These are phyloP conservation scores for Tilletia setariae DNA, from an alignment of 1,284 basidiomycete genomes.

Conservation along the genomic window DNA sequence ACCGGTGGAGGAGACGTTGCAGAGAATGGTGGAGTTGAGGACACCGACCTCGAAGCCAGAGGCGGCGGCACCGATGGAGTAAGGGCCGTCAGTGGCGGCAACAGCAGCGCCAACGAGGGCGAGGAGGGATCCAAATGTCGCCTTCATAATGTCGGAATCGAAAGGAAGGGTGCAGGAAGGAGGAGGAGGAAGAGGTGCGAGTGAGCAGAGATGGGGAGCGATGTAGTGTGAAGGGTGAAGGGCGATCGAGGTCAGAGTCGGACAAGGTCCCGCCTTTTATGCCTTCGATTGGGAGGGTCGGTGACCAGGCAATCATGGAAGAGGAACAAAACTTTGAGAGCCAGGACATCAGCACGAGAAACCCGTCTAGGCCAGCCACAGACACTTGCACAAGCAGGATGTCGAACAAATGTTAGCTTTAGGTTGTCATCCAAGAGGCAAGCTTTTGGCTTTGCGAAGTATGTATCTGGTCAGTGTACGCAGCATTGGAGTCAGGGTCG, in stretches of 20 bases:
- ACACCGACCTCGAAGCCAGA: constrained; percentile 2
- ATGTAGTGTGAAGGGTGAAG: background rate
- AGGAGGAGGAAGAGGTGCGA: background rate
- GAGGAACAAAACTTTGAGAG: no score
- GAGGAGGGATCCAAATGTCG: constrained; percentile 1
- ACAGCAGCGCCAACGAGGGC: constrained; percentile 7
- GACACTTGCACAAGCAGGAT: no score
- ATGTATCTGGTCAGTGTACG: no score
- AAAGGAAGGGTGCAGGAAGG: background rate
- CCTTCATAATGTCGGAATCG: constrained; percentile 3
- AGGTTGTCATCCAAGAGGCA: no score
- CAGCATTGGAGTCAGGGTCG: no score
- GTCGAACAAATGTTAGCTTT: no score
- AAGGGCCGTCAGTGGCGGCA: constrained; percentile 5
- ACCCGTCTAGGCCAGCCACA: no score
- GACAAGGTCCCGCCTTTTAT: background rate
- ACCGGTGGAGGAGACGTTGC: constrained; percentile 12
- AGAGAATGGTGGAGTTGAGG: constrained; percentile 5
- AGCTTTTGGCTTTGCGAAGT: no score
- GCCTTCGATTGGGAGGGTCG: background rate
- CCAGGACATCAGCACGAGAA: no score
- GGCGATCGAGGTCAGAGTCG: background rate
- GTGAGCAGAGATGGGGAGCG: background rate
- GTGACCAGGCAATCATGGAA: no score
- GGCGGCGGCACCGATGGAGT: background rate